Conservation (phyloP, 345 rosid genomes). For the Streptanthus diversifolius region DNA sequence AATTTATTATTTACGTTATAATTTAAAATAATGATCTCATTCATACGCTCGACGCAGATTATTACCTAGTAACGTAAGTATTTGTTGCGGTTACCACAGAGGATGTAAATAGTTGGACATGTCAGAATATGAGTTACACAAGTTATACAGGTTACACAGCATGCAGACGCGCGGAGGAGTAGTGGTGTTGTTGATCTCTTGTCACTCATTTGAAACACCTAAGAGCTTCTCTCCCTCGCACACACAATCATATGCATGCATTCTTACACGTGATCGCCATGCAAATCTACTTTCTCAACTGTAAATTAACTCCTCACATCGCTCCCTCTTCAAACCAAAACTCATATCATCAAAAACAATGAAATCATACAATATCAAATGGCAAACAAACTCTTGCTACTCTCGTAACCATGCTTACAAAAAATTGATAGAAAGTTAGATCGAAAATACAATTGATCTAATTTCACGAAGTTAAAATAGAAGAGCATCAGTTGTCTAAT, state of each 20-base stretch:
- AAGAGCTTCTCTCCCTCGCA: neutral
- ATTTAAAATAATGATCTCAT: no score
- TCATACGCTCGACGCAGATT: no score
- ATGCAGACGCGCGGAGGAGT: neutral
- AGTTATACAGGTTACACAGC: neutral
- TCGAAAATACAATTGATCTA: no score
- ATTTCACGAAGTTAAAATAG: no score
- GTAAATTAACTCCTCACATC: neutral
- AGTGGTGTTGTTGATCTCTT: neutral
- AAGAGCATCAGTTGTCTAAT: no score
- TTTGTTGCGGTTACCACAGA: neutral
- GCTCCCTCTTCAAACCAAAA: neutral
- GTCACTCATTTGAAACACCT: neutral
- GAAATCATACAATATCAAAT: neutral
- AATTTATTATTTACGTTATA: no score
- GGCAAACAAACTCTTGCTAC: slow-evolving; percentile 28
- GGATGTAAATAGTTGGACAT: neutral
- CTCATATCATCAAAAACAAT: neutral
- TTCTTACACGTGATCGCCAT: slow-evolving; percentile 6
- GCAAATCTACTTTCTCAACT: neutral
- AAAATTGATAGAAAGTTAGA: no score
- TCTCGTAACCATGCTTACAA: no score
- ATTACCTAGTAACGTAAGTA: no score
- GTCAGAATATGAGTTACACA: neutral
- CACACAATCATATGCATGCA: neutral